Evolutionary conservation across 2,329 filamentous ascomycete genomes (phyloP), one percentile per base, ranked within the genome.

Genomic region (Verticillium longisporum): DNA sequence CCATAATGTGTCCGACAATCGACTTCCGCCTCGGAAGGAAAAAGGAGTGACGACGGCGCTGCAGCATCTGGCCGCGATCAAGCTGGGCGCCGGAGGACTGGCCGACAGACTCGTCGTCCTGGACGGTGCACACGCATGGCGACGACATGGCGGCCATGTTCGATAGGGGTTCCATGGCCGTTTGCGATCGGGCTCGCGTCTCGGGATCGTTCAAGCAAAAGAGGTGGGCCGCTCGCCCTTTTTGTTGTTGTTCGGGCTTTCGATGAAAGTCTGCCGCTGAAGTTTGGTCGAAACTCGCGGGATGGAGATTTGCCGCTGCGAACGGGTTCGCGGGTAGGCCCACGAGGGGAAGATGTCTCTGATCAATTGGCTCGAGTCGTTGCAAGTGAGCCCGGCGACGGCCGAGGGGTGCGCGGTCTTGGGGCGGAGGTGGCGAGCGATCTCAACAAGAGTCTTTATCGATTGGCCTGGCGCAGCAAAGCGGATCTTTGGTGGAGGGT

Each of bases 1-100:
- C 86, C 76, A 87, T 83, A 64, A 85, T 80, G 60, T 82, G 79
- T 67, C 81, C 80, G 41, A 86, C 80, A n/a, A 86, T 75, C 11
- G 84, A 87, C 66, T 81, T 84, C 66, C 84, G 77, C 66, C 84
- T 75, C 1, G 82, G 83, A 60, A 82, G 74, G 62, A 84, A 84
- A 60, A 82, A 83, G 2, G 85, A 88, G 67, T 83, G 84, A 6
- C 83, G 78, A 45, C 84, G 77, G 61, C 80, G 76, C 60, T 77
- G 75, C n/a, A 34, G 69, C 59, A 69, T 70, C 58, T 57, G 64
- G 61, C 66, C 68, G 66, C 72, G 69, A 38, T 69, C 67, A 58
- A 70, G 60, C 57, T 80, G 72, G 6, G 75, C 72, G 21, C 79
- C 77, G 2, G 81, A 82, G 18, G 74, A 75, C 13, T 73, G 70